phyloP scores from a whole-genome alignment of 805 yeast genomes.

The Candida nitratophila region DNA sequence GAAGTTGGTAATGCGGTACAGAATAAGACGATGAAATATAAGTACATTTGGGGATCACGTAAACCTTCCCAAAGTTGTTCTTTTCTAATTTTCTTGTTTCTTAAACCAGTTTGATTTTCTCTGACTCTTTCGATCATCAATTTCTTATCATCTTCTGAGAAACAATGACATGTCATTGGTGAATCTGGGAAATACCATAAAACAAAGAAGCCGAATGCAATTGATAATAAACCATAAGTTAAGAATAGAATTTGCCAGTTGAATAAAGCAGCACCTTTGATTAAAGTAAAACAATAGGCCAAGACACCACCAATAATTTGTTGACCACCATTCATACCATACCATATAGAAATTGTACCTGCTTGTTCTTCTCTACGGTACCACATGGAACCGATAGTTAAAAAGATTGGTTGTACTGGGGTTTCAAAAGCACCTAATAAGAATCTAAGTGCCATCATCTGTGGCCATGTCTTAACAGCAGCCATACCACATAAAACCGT shows the following conservation, averaged over 20 bases:
- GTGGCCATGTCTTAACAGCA: slow-evolving; percentile 35
- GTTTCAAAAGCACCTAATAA: slow-evolving; percentile 38
- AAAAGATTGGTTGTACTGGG: slow-evolving; percentile 18
- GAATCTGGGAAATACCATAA: slow-evolving; percentile 20
- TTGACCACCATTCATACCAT: slow-evolving; percentile 14
- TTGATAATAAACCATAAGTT: slow-evolving; percentile 20
- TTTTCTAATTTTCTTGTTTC: slow-evolving; percentile 21
- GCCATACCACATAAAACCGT: slow-evolving; percentile 39
- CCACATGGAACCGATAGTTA: slow-evolving; percentile 13
- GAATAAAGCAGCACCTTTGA: slow-evolving; percentile 10
- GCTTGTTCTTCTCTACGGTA: slow-evolving; percentile 19
- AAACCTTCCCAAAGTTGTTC: slow-evolving; percentile 20
- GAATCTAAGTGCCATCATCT: slow-evolving; percentile 38
- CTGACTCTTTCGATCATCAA: slow-evolving; percentile 17
- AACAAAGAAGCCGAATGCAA: slow-evolving; percentile 21
- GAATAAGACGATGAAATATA: slow-evolving; percentile 17
- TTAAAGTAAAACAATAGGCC: slow-evolving; percentile 21
- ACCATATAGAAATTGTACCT: slow-evolving; percentile 16
- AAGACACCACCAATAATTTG: slow-evolving; percentile 19
- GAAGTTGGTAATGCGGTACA: slow-evolving; percentile 21
- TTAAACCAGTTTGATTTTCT: slow-evolving; percentile 25
- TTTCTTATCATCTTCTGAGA: slow-evolving; percentile 28
- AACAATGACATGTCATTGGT: slow-evolving; percentile 20
- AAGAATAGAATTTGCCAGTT: slow-evolving; percentile 25
- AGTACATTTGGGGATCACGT: slow-evolving; percentile 18